These are phyloP conservation scores for Hamigera avellanea DNA, from an alignment of 495 filamentous ascomycete species.

Conservation along the genomic window DNA sequence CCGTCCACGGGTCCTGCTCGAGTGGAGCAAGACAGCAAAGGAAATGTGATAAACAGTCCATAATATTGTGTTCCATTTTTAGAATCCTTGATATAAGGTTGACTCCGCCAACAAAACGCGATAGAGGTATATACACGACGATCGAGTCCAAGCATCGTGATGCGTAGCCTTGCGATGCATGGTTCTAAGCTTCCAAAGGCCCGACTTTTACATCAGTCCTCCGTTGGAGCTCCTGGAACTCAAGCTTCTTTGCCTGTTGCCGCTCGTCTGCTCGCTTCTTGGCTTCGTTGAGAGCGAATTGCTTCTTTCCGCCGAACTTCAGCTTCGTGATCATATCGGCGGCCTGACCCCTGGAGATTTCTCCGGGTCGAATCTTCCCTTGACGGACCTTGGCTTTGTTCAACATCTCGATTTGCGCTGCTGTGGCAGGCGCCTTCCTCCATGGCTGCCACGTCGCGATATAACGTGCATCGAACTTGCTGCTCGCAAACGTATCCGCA, in stretches of 20 bases:
- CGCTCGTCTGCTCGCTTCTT: constrained; percentile 25
- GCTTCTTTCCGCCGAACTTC: constrained; percentile 66
- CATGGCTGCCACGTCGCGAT: constrained; percentile 51
- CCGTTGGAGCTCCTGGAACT: constrained; percentile 22
- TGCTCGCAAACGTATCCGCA: constrained; percentile 66
- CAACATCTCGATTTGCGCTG: constrained; percentile 58
- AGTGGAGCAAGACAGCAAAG: no score
- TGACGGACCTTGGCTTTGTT: constrained; percentile 50
- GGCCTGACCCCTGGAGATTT: constrained; percentile 70
- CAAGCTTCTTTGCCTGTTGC: constrained; percentile 22
- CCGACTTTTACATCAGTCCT: constrained; percentile 51
- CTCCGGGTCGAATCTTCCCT: constrained; percentile 38
- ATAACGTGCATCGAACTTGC: constrained; percentile 45
- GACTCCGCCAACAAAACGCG: no score
- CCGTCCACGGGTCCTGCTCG: no score
- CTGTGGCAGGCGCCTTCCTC: constrained; percentile 54
- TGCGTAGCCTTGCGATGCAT: not conserved
- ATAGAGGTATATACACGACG: no score
- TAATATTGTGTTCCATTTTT: no score
- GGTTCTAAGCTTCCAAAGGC: constrained; percentile 31
- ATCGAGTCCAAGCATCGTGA: no score
- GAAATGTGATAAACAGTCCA: no score
- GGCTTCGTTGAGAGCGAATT: constrained; percentile 43
- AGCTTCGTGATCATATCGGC: constrained; percentile 89
- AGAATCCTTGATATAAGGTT: no score